Percentiles rank a stretch among this genome's conserved stretches.
phyloP scores from a whole-genome alignment of 1,284 basidiomycete species.

The Thecaphora thlaspeos region DNA sequence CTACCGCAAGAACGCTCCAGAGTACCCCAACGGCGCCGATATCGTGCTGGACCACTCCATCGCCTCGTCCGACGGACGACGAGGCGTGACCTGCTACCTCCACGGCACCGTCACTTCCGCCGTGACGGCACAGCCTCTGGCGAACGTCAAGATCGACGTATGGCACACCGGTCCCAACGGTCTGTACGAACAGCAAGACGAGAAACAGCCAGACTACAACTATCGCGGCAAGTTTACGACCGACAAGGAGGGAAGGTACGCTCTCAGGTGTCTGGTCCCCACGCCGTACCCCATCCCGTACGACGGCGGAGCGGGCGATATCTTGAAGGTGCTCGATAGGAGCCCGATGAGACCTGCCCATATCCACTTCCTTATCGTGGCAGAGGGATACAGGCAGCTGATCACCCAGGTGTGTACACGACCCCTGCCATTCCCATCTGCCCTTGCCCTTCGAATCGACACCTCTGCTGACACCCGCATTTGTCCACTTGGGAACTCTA shows the following conservation, averaged over 20 bases:
- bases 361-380: conserved; percentile 51
- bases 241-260: conserved; percentile 54
- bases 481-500: no score
- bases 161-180: conserved; percentile 60
- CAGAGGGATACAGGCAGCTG: conserved; percentile 17
- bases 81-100: conserved; percentile 49
- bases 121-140: conserved; percentile 54
- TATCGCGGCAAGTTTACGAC: conserved; percentile 56
- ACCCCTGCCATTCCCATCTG: conserved; percentile 41
- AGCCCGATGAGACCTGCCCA: conserved; percentile 59
- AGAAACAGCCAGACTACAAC: conserved; percentile 57
- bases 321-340: conserved; percentile 57
- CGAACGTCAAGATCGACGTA: conserved; percentile 56
- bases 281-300: conserved; percentile 59
- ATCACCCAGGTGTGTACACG: conserved; percentile 15
- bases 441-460: conserved; percentile 56
- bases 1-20: conserved; percentile 54
- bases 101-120: conserved; percentile 53
- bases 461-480: no score
- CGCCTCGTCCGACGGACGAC: conserved; percentile 50
- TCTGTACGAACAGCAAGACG: conserved; percentile 59
- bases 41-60: conserved; percentile 41
- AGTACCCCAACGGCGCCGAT: conserved; percentile 50
- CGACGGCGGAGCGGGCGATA: conserved; percentile 57
- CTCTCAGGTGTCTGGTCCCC: conserved; percentile 54